Conservation (phyloP, 306 rosid species). For the Cicer judaicum region DNA sequence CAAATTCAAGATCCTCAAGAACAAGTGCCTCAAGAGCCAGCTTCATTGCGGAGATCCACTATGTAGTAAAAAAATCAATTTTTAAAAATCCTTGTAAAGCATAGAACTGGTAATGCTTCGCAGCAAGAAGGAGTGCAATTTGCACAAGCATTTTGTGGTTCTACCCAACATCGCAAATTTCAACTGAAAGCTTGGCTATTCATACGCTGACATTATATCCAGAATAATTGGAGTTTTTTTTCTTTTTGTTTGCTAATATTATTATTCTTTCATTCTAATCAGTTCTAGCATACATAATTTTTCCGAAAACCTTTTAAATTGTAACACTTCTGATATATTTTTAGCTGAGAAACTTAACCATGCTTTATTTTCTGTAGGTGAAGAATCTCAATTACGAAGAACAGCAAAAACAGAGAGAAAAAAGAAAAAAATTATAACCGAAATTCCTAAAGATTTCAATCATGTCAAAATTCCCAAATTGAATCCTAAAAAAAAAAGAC, state of each 20-base stretch:
- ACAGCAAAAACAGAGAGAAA: no score
- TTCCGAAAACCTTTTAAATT: conserved; percentile 18
- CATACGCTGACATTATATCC: conserved; percentile 3
- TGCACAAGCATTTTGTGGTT: conserved; percentile 30
- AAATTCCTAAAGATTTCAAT: no score
- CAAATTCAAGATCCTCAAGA: no score
- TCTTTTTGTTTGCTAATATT: conserved; percentile 1
- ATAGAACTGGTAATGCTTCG: conserved; percentile 2
- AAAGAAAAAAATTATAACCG: no score
- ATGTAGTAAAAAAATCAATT: background rate
- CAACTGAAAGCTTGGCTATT: conserved; percentile 1
- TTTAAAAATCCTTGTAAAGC: conserved; percentile 1
- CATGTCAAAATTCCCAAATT: no score
- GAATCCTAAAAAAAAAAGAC: no score
- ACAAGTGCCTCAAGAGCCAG: no score
- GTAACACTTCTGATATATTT: conserved; percentile 24
- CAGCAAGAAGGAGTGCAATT: conserved; percentile 24
- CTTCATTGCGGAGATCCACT: no score
- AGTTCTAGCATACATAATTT: conserved; percentile 2
- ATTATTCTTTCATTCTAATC: conserved; percentile 22
- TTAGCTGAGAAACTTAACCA: conserved; percentile 15
- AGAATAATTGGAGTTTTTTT: background rate
- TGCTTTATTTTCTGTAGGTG: conserved; percentile 62
- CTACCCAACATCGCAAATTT: conserved; percentile 18
- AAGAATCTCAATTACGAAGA: no score